Evolutionary conservation across 2,329 filamentous ascomycete genomes (phyloP), one percentile per base, ranked within the genome.

Genomic region (Paramyrothecium sp.): DNA sequence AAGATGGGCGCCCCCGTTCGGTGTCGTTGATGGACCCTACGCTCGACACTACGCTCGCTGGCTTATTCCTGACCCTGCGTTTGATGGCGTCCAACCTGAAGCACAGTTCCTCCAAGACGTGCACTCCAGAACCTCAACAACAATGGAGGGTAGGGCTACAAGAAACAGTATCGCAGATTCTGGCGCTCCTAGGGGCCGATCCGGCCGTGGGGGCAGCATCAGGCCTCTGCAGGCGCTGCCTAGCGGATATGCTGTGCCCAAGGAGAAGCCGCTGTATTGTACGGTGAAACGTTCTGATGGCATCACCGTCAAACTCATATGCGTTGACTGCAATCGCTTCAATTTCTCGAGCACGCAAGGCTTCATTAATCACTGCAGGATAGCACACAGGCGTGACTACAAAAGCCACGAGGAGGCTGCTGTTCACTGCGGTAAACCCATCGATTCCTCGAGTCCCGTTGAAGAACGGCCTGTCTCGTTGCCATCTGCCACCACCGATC

Each of bases 281-380:
- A 82, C 95, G 63, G 82, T 97, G 70, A 93, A 92, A 75, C 89
- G 92, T 66, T 88, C 89, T 55, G 93, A 98, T 74, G 91, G 91
- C 56, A 83, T 91, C 69, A 87, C 89, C 62, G 94, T 98, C 62
- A 96, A 96, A 75, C 83, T 98, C 52, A 89, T 96, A 61, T 99
- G 95, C 78, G 76, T 90, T 58, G 90, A 95, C 72, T 98, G 95
- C 74, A 83, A 92, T 53, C 85, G 94, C 61, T 91, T 92, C 71
- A 91, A 97, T 72, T 98, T 98, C 69, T 93, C 90, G 56, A 98
- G 93, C 76, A 96, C 93, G 0, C 95, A 98, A 73, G 95, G 95
- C n/a, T 98, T 98, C 75, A 95, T 99, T 77, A 99, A 99, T 70
- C 95, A 99, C 71, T 98, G 94, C 71, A 92, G 95, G 57, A 98